Base-by-base conservation (phyloP, 2,329 filamentous ascomycete genomes). In the Byssothecium circinans region DNA sequence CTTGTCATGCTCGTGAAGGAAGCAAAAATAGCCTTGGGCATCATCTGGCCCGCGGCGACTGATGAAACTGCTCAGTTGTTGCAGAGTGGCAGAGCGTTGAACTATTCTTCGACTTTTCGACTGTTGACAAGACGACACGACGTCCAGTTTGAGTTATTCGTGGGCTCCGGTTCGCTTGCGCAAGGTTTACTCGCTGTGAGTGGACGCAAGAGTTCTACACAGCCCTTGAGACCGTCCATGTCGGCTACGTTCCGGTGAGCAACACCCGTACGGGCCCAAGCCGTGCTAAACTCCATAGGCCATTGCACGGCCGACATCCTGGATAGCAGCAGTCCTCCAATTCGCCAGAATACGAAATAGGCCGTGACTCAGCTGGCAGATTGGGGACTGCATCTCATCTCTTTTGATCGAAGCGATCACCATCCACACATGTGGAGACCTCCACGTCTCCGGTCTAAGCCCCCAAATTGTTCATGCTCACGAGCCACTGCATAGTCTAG, bases 361-460 rank as follows among this genome's bases (percentile, higher is more conserved):
- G 55, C 62, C 64, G 60, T 65, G 61, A 65, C 58, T 63, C 63
- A 68, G 62, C 62, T 61, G 45, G 41, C 50, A 20, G 23, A 39
- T 25, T 39, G 36, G 14, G 12, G 45, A 54, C 45, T 52, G 54
- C 49, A 57, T 43, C 50, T 61, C 50, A 53, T 57, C 48, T 58
- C 59, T 57, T 54, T 59, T 64, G 61, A 56, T 51, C 46, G 45
- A 49, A 47, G 50, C 50, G 35, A 43, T 44, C 38, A 52, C 52
- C 52, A 54, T 45, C 51, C 53, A 53, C 51, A 53, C 49, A 47
- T 45, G 50, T 47, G 48, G 56, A 51, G 50, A 49, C n/a, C 52
- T 63, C 61, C 54, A 62, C 49, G 47, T 57, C 56, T 45, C 34
- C 50, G 56, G 59, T 62, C 59, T 65, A 60, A 62, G 61, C 61